Conservation (phyloP, 129 eudicot species). For the Oenanthe sinensis region DNA sequence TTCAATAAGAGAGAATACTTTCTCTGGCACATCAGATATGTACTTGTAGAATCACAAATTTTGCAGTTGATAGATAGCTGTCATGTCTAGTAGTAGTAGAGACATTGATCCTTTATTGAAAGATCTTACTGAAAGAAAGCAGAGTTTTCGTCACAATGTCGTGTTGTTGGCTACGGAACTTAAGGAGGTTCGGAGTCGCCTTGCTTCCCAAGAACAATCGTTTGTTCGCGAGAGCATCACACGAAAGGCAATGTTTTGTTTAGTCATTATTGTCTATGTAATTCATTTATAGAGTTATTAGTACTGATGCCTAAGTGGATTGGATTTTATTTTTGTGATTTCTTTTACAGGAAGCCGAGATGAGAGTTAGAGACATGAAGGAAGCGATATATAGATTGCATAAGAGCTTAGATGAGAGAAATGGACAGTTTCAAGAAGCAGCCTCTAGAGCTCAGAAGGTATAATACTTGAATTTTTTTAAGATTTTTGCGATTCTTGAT, state of each 20-base stretch:
- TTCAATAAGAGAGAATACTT: background rate
- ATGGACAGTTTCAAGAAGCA: constrained; percentile 56
- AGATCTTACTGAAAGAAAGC: constrained; percentile 47
- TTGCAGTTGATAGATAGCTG: background rate
- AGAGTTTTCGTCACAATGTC: constrained; percentile 42
- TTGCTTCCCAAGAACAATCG: constrained; percentile 31
- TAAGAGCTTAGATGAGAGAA: constrained; percentile 65
- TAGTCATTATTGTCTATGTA: background rate
- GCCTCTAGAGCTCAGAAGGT: constrained; percentile 68
- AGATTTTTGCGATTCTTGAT: background rate
- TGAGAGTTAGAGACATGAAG: constrained; percentile 60
- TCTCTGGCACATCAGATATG: background rate
- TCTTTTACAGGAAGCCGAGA: constrained; percentile 44
- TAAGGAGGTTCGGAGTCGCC: constrained; percentile 50
- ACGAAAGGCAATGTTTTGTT: constrained; percentile 25
- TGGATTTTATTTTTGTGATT: background rate
- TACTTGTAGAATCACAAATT: background rate
- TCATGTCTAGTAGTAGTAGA: background rate
- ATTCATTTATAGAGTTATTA: background rate
- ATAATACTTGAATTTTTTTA: background rate
- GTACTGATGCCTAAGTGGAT: background rate
- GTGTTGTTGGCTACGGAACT: constrained; percentile 54
- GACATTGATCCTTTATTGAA: constrained; percentile 13
- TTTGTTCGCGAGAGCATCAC: constrained; percentile 35
- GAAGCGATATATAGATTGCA: constrained; percentile 55